Evolutionary conservation across 768 basidiomycete genomes (phyloP), one percentile per base, ranked within the genome.

Genomic region (Leccinum ochraceum): DNA sequence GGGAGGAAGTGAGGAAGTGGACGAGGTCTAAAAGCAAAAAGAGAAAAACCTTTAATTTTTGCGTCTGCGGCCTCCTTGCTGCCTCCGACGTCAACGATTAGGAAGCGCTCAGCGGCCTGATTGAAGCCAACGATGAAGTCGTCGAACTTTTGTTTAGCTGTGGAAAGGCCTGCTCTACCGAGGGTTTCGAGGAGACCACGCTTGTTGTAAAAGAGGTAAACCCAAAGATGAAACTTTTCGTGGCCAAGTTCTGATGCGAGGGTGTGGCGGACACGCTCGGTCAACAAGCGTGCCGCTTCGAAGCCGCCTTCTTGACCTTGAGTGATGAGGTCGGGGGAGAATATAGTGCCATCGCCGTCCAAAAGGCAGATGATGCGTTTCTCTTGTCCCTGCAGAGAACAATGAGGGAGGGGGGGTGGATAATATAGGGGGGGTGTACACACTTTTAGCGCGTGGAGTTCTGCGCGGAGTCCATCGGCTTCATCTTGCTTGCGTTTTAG

Each of bases 41-140:
- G 56, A 44, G 42, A 44, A 39, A 10, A 64, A 88, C 89, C 86
- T 80, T 87, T 88, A 69, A 90, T 83, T 74, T 90, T 90, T 49
- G 85, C 81, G 71, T 90, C 88, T 30, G 87, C 88, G 4, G 85
- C 86, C 77, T 90, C 89, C 74, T 90, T 90, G 54, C 79, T 84
- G 61, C 75, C 77, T 53, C 89, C 89, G 54, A 87, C 87, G 71
- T 90, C 89, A 34, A 88, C 79, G 75, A 90, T 84, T 55, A 83
- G 72, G 69, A 89, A 90, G 48, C 86, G 81, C 60, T 85, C 83
- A 14, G 83, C 76, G 11, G 88, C 85, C 72, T 87, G 85, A 71
- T 88, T 89, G 68, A 90, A 89, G 8, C 89, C 89, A 54, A 80
- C 72, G 57, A 86, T 73, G 67, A 90, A 90, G 17, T 86, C 85